phyloP scores from a whole-genome alignment of 2,329 filamentous ascomycete genomes.

The Calonectria ilicicola region DNA sequence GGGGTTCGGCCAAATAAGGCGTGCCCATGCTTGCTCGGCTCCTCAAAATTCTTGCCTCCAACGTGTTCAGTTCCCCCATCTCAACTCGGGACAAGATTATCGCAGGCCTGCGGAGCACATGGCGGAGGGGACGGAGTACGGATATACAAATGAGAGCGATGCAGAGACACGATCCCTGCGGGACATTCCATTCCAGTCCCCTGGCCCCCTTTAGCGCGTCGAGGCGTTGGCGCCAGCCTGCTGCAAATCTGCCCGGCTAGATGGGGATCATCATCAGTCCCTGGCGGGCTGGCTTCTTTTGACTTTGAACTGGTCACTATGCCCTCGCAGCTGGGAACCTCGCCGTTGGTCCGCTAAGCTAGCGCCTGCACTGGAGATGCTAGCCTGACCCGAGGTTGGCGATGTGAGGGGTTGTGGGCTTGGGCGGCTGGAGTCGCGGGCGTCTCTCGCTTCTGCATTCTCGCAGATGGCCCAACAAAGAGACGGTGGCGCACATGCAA shows the following conservation, averaged over 20 bases:
- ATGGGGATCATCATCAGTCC: slow-evolving; percentile 35
- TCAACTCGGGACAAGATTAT: slow-evolving; percentile 1
- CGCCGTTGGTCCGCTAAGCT: slow-evolving; percentile 12
- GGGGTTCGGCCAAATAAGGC: slow-evolving; percentile 3
- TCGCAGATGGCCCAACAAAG: not conserved
- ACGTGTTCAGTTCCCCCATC: not conserved
- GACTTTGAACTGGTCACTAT: slow-evolving; percentile 21
- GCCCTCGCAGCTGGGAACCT: slow-evolving; percentile 4
- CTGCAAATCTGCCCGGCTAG: slow-evolving; percentile 22
- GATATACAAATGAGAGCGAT: slow-evolving; percentile 20
- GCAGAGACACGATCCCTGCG: slow-evolving; percentile 4
- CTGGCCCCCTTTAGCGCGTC: slow-evolving; percentile 26
- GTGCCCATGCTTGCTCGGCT: not conserved
- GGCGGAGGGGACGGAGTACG: not conserved
- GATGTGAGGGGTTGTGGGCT: not conserved
- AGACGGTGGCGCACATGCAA: not conserved
- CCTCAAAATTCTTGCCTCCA: not conserved
- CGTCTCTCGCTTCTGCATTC: slow-evolving; percentile 16
- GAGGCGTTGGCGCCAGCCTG: slow-evolving; percentile 28
- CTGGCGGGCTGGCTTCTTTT: slow-evolving; percentile 32
- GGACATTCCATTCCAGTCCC: slow-evolving; percentile 28
- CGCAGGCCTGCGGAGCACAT: not conserved
- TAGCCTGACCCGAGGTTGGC: slow-evolving; percentile 7
- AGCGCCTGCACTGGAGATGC: slow-evolving; percentile 1
- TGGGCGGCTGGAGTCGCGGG: not conserved